phyloP scores from a whole-genome alignment of 2,329 filamentous ascomycete species.

The Neonectria faginata region DNA sequence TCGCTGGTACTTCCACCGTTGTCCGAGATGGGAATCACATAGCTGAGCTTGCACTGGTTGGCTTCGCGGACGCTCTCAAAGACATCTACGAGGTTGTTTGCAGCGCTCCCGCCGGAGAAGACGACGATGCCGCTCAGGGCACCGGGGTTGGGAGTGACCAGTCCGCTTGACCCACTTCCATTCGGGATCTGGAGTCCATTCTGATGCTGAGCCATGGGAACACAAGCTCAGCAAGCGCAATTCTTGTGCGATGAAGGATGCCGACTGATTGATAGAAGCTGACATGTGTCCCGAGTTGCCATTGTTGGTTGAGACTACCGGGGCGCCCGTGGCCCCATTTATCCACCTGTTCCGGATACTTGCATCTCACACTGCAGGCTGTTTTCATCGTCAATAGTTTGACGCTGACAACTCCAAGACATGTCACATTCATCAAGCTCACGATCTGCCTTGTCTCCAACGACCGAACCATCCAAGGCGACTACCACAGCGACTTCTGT shows the following conservation, averaged over 20 bases:
- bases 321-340: constrained; percentile 8
- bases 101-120: constrained; percentile 93
- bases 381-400: neutral
- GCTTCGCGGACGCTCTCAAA: constrained; percentile 76
- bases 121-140: constrained; percentile 71
- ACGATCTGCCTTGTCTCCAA: neutral
- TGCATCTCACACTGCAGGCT: constrained; percentile 11
- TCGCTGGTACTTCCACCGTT: constrained; percentile 96
- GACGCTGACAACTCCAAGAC: constrained; percentile 4
- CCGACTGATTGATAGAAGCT: constrained; percentile 8
- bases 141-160: constrained; percentile 36
- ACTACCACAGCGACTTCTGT: neutral
- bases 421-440: neutral
- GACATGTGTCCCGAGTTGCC: constrained; percentile 24
- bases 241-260: neutral
- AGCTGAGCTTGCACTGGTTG: constrained; percentile 77
- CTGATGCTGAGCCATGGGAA: constrained; percentile 36
- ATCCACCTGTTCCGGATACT: constrained; percentile 10
- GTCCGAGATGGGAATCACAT: constrained; percentile 95
- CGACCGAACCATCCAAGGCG: neutral
- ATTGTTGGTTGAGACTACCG: constrained; percentile 21
- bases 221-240: neutral
- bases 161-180: constrained; percentile 37
- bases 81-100: constrained; percentile 92
- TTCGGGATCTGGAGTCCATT: constrained; percentile 41